Percentiles rank a stretch among this genome's conserved stretches.
phyloP scores from a whole-genome alignment of 805 yeast species.

The Monosporozyma servazzii region DNA sequence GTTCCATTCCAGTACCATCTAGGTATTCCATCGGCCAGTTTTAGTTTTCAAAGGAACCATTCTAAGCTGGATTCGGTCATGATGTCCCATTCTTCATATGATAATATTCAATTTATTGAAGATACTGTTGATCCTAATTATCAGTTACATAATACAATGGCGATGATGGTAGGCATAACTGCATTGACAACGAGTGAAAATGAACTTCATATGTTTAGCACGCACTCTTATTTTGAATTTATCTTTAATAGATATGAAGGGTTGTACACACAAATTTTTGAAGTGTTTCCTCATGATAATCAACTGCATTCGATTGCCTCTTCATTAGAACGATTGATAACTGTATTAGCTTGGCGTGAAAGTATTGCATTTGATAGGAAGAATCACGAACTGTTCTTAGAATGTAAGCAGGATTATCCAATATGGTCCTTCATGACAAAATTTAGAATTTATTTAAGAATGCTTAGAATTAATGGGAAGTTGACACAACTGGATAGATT shows the following conservation, averaged over 20 bases:
- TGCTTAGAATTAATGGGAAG: constrained; percentile 46
- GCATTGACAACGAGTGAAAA: constrained; percentile 46
- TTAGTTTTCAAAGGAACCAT: constrained; percentile 34
- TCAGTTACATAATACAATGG: constrained; percentile 44
- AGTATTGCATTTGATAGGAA: constrained; percentile 41
- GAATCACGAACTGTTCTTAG: constrained; percentile 38
- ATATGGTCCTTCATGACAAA: constrained; percentile 63
- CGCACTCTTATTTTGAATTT: constrained; percentile 38
- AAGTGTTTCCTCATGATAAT: constrained; percentile 16
- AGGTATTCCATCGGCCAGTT: constrained; percentile 54
- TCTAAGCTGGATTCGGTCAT: constrained; percentile 39
- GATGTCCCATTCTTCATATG: constrained; percentile 51
- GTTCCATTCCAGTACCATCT: constrained; percentile 55
- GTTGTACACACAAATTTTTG: constrained; percentile 16
- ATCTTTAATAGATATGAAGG: constrained; percentile 32
- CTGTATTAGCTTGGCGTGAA: constrained; percentile 6
- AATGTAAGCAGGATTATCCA: constrained; percentile 58
- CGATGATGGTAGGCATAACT: constrained; percentile 51
- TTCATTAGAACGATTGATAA: constrained; percentile 6
- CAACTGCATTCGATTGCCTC: constrained; percentile 9
- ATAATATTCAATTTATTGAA: constrained; percentile 48
- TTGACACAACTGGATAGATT: constrained; percentile 47
- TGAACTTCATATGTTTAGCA: constrained; percentile 44
- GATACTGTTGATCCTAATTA: constrained; percentile 44
- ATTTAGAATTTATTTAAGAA: constrained; percentile 46